Base-by-base conservation (phyloP, 2,329 filamentous ascomycete genomes). In the Diaporthe nobilis region DNA sequence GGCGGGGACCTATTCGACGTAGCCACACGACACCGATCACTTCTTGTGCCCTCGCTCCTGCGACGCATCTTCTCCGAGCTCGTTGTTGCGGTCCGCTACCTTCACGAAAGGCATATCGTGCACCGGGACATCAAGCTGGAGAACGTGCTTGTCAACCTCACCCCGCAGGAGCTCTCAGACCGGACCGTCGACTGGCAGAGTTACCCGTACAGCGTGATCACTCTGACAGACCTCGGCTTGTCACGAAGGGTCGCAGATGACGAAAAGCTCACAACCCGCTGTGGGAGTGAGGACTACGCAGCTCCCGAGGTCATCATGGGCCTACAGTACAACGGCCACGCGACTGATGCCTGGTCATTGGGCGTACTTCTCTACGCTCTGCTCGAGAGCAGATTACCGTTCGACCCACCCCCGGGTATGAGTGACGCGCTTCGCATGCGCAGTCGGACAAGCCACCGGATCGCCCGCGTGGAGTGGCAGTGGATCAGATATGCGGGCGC, bases 81-180 rank as follows among this genome's bases (percentile, higher is more conserved):
- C 78, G 92, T 98, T 34, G 92, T 91, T 77, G 97, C 96, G 0
- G 93, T 98, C 49, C 90, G 90, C 75, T 98, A 98, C 85, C 87
- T 99, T 67, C 97, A 99, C 84, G 88, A 91, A 72, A 88, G 94
- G 80, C 93, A 91, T 79, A 98, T 99, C 82, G 96, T 98, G 72
- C 97, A 99, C 83, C 92, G 97, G 76, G 97, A 99, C 84, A 97
- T 99, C 85, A 99, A 99, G 86, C 92, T 99, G 76, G 97, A 99
- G 88, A 90, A 77, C 83, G 95, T 98, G 57, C 92, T 99, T 42
- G 94, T 98, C 80, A 98, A 98, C 82, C 88, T 98, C 65, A 91
- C 94, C 0, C 87, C 91, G 6, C 82, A 90, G 39, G 91, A 94
- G 81, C 90, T 97, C 55, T 86, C 92, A n/a, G 88, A 91, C 80